Percentiles rank a stretch among this genome's conserved stretches.
Conservation (phyloP, 2,329 filamentous ascomycete genomes). For the Macroventuria anomochaeta region DNA sequence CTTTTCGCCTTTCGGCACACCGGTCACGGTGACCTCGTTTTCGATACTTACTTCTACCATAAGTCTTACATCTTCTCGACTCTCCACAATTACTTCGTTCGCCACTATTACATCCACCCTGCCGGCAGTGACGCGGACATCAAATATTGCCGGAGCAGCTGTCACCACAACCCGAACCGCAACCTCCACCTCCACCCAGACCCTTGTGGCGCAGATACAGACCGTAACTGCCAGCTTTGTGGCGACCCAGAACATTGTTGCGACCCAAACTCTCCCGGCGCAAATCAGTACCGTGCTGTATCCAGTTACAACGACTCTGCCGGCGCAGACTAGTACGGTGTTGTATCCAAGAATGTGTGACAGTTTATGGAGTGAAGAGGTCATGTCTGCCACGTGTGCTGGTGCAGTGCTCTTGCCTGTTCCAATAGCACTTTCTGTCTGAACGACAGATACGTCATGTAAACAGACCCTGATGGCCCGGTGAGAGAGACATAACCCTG, state of each 20-base stretch:
- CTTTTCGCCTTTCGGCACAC: constrained; percentile 1
- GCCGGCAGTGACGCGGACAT: not conserved
- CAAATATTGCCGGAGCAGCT: not conserved
- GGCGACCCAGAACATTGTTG: not conserved
- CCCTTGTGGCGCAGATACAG: not conserved
- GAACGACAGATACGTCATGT: too few species aligned
- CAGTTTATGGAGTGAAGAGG: too few species aligned
- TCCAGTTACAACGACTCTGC: too few species aligned
- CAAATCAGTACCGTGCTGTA: not conserved
- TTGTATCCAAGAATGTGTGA: too few species aligned
- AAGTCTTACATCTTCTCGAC: not conserved
- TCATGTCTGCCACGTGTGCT: too few species aligned
- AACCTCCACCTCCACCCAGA: not conserved
- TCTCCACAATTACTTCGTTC: not conserved
- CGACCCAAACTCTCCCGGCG: not conserved
- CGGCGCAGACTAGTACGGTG: too few species aligned
- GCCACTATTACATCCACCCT: not conserved
- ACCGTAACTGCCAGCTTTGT: not conserved
- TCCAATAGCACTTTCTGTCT: too few species aligned
- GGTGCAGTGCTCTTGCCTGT: too few species aligned
- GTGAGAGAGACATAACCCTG: too few species aligned
- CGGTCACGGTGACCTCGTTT: not conserved
- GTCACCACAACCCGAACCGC: not conserved
- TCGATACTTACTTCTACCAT: not conserved
- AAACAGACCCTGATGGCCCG: too few species aligned